Evolutionary conservation across 2,329 filamentous ascomycete genomes (phyloP).

Genomic region (Blumeria hordei): DNA sequence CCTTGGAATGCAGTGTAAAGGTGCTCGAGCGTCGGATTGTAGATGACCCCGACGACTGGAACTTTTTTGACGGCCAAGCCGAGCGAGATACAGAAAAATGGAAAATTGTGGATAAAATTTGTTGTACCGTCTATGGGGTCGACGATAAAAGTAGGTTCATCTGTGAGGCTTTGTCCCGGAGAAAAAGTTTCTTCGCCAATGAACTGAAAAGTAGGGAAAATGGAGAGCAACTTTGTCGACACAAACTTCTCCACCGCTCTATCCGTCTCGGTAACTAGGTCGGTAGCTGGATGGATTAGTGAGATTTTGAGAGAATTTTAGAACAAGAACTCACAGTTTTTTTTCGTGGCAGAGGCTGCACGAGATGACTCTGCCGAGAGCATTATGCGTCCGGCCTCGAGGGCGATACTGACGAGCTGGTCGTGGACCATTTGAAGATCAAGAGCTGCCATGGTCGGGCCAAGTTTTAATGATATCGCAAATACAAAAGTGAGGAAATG

Average conservation of each 20-base stretch:
- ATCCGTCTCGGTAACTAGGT: constrained; percentile 45
- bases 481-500: too few species aligned
- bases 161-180: constrained; percentile 35
- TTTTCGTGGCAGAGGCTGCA: constrained; percentile 32
- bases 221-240: constrained; percentile 23
- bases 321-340: constrained; percentile 25
- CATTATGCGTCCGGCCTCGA: constrained; percentile 41
- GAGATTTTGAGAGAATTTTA: background rate
- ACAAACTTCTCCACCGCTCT: constrained; percentile 40
- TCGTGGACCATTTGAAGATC: constrained; percentile 38
- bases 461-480: too few species aligned
- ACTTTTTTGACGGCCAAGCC: constrained; percentile 38
- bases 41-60: constrained; percentile 50
- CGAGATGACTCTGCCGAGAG: constrained; percentile 32
- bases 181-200: constrained; percentile 60
- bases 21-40: constrained; percentile 50
- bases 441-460: constrained; percentile 24
- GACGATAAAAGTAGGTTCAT: constrained; percentile 51
- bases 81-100: constrained; percentile 52
- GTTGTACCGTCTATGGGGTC: constrained; percentile 68
- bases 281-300: constrained; percentile 25
- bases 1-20: constrained; percentile 47
- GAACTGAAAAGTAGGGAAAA: constrained; percentile 35
- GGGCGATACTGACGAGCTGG: constrained; percentile 32
- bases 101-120: constrained; percentile 59